These are phyloP conservation scores for Penicillium pulvis DNA, from an alignment of 495 filamentous ascomycete genomes.

Conservation along the genomic window DNA sequence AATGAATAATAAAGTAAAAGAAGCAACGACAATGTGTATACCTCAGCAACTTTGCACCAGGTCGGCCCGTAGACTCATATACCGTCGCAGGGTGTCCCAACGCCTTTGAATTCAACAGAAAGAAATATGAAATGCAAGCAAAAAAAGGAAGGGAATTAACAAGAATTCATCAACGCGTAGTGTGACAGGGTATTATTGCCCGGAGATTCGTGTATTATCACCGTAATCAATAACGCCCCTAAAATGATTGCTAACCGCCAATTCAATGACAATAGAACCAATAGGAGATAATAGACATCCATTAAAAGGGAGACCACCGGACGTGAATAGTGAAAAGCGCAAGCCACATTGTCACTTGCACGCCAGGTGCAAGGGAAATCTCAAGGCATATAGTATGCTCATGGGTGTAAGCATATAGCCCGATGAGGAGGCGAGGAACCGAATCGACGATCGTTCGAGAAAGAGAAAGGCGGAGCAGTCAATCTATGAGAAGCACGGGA, in stretches of 20 bases:
- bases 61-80: slow-evolving; percentile 26
- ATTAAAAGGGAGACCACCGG: slow-evolving; percentile 3
- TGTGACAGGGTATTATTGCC: slow-evolving; percentile 49
- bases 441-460: not conserved
- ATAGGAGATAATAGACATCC: slow-evolving; percentile 3
- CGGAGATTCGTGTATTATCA: slow-evolving; percentile 53
- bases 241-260: slow-evolving; percentile 22
- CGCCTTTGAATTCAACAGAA: slow-evolving; percentile 15
- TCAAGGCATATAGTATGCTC: not conserved
- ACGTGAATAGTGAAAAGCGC: slow-evolving; percentile 2
- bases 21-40: slow-evolving; percentile 17
- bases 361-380: slow-evolving; percentile 17
- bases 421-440: not conserved
- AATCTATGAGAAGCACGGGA: not conserved
- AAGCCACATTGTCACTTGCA: slow-evolving; percentile 3
- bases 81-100: slow-evolving; percentile 29
- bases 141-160: slow-evolving; percentile 16
- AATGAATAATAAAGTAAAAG: not conserved
- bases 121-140: slow-evolving; percentile 13
- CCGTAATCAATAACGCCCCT: slow-evolving; percentile 44
- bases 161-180: slow-evolving; percentile 26
- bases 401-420: not conserved
- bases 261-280: slow-evolving; percentile 28
- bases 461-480: not conserved
- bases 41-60: slow-evolving; percentile 18